These are phyloP conservation scores for Lizanozyma gosingica DNA, from an alignment of 1,139 yeast genomes.

Conservation along the genomic window DNA sequence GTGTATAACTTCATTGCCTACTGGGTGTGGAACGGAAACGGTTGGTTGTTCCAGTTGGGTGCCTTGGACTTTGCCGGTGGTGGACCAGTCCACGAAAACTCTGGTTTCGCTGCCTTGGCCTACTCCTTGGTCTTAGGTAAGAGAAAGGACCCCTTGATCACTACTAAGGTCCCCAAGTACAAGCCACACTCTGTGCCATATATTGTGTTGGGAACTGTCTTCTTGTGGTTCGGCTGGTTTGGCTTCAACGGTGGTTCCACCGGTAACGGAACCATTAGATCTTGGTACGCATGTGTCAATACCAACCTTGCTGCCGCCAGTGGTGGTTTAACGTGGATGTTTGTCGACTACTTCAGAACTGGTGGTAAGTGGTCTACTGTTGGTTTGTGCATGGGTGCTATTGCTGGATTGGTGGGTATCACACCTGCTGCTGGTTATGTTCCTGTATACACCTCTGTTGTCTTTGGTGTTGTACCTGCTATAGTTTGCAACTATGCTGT, in stretches of 20 bases:
- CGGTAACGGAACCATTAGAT: conserved; percentile 83
- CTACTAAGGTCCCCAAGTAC: conserved; percentile 69
- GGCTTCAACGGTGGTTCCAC: conserved; percentile 98
- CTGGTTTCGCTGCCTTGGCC: conserved; percentile 92
- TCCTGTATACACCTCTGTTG: conserved; percentile 79
- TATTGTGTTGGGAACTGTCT: conserved; percentile 87
- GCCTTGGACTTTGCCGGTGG: conserved; percentile 96
- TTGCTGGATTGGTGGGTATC: conserved; percentile 91
- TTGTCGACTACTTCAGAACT: conserved; percentile 79
- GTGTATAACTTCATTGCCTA: conserved; percentile 93
- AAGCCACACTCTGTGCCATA: conserved; percentile 87
- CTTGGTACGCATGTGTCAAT: conserved; percentile 88
- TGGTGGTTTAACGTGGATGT: conserved; percentile 92
- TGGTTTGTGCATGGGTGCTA: conserved; percentile 88
- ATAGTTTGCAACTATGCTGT: conserved; percentile 76
- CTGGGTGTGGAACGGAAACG: conserved; percentile 94
- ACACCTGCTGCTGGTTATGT: conserved; percentile 98
- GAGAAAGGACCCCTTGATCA: conserved; percentile 75
- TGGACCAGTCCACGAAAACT: conserved; percentile 92
- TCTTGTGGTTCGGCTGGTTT: conserved; percentile 97
- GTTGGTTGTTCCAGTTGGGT: conserved; percentile 81
- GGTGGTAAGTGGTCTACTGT: conserved; percentile 93
- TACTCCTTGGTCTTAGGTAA: conserved; percentile 87
- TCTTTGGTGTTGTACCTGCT: conserved; percentile 77
- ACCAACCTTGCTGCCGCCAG: conserved; percentile 88